Conservation (phyloP, 768 basidiomycete species). For the Kwoniella newhampshirensis region DNA sequence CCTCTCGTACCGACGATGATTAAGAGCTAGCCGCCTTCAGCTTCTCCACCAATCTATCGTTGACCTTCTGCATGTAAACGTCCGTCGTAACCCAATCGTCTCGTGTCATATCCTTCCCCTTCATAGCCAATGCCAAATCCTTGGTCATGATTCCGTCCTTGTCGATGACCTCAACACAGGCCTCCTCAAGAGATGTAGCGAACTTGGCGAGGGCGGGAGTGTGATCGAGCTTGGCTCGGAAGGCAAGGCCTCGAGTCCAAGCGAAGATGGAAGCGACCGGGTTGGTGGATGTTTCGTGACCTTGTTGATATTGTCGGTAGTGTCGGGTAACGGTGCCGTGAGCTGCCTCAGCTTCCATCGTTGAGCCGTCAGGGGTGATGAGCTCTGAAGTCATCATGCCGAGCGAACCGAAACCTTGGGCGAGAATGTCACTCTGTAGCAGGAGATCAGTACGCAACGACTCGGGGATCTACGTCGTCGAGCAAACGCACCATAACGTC, state of each 20-base stretch:
- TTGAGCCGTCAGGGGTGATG: constrained; percentile 87
- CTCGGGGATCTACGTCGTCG: neutral
- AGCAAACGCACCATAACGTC: constrained; percentile 66
- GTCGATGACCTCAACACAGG: constrained; percentile 90
- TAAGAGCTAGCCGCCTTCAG: constrained; percentile 15
- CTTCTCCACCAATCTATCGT: constrained; percentile 58
- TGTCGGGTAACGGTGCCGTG: constrained; percentile 88
- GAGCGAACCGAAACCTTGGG: constrained; percentile 92
- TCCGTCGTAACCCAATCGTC: constrained; percentile 97
- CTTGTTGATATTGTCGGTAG: constrained; percentile 96
- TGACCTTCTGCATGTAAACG: constrained; percentile 89
- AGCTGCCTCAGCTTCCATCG: constrained; percentile 93
- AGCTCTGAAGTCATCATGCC: constrained; percentile 99
- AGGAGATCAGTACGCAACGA: neutral
- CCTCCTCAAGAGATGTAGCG: constrained; percentile 74
- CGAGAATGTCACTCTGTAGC: constrained; percentile 81
- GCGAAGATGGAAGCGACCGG: constrained; percentile 98
- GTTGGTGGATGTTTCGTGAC: constrained; percentile 96
- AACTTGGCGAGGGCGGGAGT: constrained; percentile 74
- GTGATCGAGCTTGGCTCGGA: constrained; percentile 86
- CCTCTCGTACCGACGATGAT: neutral
- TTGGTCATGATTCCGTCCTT: constrained; percentile 92
- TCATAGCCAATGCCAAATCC: constrained; percentile 90
- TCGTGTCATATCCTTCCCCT: constrained; percentile 83
- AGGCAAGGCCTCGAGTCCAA: constrained; percentile 92